Evolutionary conservation across 768 basidiomycete species (phyloP).

Genomic region (Trametes elegans): DNA sequence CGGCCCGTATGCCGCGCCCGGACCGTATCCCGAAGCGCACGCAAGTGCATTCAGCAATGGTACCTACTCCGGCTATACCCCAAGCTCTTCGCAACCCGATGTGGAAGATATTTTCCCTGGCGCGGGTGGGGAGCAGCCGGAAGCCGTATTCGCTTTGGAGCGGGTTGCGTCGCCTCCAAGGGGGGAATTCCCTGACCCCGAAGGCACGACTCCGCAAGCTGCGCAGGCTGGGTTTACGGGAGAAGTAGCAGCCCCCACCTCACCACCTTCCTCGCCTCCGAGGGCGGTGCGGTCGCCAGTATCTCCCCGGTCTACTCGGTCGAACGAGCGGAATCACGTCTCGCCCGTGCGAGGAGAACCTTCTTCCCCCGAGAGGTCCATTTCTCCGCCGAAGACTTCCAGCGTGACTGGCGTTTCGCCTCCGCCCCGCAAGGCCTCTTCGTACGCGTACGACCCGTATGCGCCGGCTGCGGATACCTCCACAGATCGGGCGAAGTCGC

Average conservation of each 20-base stretch:
- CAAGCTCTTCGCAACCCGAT: neutral
- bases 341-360: conserved; percentile 17
- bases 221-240: neutral
- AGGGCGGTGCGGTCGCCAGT: conserved; percentile 17
- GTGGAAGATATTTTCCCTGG: neutral
- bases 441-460: neutral
- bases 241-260: neutral
- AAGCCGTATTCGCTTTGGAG: neutral
- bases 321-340: neutral
- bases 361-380: conserved; percentile 10
- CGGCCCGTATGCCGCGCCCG: neutral
- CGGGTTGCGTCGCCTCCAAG: neutral
- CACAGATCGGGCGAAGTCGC: conserved; percentile 18
- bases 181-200: neutral
- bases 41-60: too few species aligned
- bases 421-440: neutral
- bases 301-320: conserved; percentile 18
- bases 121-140: neutral
- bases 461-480: neutral
- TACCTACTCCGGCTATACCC: neutral
- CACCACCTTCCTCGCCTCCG: conserved; percentile 6
- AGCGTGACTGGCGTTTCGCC: neutral
- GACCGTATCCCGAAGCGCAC: too few species aligned
- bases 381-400: conserved; percentile 7
- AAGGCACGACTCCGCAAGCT: conserved; percentile 2